A percentile compares a stretch with the other conserved stretches of the same genome.
These are phyloP conservation scores for Silene uniflora DNA, from an alignment of 148 eudicot species.

Conservation along the genomic window DNA sequence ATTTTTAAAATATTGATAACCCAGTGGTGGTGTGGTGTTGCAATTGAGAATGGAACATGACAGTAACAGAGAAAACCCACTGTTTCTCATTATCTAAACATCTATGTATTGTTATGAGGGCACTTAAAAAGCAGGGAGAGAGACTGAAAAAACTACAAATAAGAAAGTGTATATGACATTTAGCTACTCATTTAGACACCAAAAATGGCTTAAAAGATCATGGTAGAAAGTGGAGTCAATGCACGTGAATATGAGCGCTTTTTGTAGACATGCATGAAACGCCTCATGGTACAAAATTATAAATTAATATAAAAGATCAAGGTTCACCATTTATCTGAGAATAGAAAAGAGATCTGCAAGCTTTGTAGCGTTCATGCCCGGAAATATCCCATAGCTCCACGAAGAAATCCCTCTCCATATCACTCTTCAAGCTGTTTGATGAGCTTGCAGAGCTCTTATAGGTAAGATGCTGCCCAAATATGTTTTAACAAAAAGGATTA, in stretches of 20 bases:
- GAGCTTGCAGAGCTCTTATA: conserved; percentile 64
- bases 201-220: background rate
- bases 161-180: background rate
- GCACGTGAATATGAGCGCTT: background rate
- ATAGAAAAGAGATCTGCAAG: conserved; percentile 80
- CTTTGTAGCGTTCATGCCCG: conserved; percentile 86
- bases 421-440: conserved; percentile 61
- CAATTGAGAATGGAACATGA: too few species aligned
- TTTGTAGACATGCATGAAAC: background rate
- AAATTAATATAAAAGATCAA: background rate
- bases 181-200: background rate
- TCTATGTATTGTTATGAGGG: too few species aligned
- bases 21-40: too few species aligned
- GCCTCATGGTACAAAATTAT: background rate
- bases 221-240: background rate
- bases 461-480: conserved; percentile 51
- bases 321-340: conserved; percentile 74
- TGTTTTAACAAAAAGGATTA: conserved; percentile 4
- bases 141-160: background rate
- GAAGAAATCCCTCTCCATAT: conserved; percentile 73
- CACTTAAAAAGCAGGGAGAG: background rate
- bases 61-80: too few species aligned
- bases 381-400: conserved; percentile 90
- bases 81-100: too few species aligned
- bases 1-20: too few species aligned